phyloP scores from a whole-genome alignment of 1,284 basidiomycete species.

The Grifola frondosa region DNA sequence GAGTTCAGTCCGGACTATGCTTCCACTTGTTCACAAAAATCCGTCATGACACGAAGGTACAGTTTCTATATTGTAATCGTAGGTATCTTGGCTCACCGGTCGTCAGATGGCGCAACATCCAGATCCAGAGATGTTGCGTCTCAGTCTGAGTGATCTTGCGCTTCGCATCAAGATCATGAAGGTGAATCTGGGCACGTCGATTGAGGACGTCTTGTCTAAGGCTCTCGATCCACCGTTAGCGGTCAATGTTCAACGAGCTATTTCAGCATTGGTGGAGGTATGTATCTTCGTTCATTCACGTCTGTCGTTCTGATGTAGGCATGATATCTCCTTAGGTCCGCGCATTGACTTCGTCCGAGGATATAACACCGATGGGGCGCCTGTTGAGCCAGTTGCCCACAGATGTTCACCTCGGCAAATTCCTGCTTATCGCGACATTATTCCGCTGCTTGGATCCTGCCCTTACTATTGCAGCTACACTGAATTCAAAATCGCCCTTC shows the following conservation, averaged over 20 bases:
- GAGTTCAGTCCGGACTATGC: slow-evolving; percentile 88
- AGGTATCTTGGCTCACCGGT: background rate
- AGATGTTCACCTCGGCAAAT: slow-evolving; percentile 96
- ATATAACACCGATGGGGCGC: slow-evolving; percentile 94
- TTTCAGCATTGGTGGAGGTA: slow-evolving; percentile 90
- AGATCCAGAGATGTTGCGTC: slow-evolving; percentile 92
- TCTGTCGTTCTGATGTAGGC: background rate
- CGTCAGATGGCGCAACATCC: slow-evolving; percentile 86
- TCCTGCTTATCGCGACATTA: slow-evolving; percentile 83
- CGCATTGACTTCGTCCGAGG: slow-evolving; percentile 83
- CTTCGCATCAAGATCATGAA: slow-evolving; percentile 98
- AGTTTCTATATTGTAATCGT: slow-evolving; percentile 33
- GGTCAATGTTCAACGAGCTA: slow-evolving; percentile 89
- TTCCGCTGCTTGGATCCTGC: slow-evolving; percentile 95
- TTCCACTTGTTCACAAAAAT: slow-evolving; percentile 95
- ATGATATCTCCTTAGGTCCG: slow-evolving; percentile 54
- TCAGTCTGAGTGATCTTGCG: slow-evolving; percentile 93
- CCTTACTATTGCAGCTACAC: slow-evolving; percentile 89
- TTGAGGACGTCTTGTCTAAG: slow-evolving; percentile 87
- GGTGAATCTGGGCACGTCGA: slow-evolving; percentile 81
- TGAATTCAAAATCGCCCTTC: slow-evolving; percentile 95
- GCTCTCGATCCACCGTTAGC: slow-evolving; percentile 90
- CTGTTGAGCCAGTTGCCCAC: slow-evolving; percentile 91
- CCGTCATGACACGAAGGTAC: slow-evolving; percentile 76
- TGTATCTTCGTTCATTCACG: slow-evolving; percentile 14